A percentile compares a stretch with the other conserved stretches of the same genome.
These are phyloP conservation scores for Linnemannia elongata DNA, from an alignment of 192 early-diverging fungal genomes.

Conservation along the genomic window DNA sequence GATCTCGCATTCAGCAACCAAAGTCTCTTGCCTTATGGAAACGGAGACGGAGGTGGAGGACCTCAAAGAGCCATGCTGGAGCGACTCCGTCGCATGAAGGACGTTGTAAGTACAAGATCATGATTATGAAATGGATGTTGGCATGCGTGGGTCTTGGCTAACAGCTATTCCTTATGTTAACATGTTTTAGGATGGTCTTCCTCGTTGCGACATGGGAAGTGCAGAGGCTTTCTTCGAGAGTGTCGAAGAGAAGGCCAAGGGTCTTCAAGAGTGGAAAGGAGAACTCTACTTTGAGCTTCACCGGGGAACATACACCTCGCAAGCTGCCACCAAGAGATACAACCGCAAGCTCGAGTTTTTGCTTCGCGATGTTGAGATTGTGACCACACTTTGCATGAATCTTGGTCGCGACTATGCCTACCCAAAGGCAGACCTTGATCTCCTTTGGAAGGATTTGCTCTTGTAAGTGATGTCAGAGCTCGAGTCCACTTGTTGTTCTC, in stretches of 20 bases:
- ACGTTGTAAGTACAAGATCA: conserved; percentile 63
- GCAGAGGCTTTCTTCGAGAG: conserved; percentile 90
- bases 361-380: conserved; percentile 87
- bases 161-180: not conserved
- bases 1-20: conserved; percentile 89
- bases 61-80: conserved; percentile 88
- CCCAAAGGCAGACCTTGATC: conserved; percentile 80
- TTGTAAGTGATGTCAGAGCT: conserved; percentile 62
- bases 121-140: not conserved
- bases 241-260: conserved; percentile 76
- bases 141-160: not conserved
- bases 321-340: conserved; percentile 85
- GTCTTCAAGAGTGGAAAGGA: conserved; percentile 91
- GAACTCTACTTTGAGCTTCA: conserved; percentile 99
- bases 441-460: conserved; percentile 90
- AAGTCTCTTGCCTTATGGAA: conserved; percentile 92
- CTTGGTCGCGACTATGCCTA: conserved; percentile 60
- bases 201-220: conserved; percentile 77
- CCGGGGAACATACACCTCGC: conserved; percentile 97
- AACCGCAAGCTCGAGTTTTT: conserved; percentile 91
- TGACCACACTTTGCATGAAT: conserved; percentile 59
- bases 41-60: conserved; percentile 98
- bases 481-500: not conserved
- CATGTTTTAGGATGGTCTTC: conserved; percentile 75
- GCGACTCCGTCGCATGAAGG: conserved; percentile 78